These are phyloP conservation scores for Oryza meyeriana DNA, from an alignment of 176 grass and related monocot species.

Conservation along the genomic window DNA sequence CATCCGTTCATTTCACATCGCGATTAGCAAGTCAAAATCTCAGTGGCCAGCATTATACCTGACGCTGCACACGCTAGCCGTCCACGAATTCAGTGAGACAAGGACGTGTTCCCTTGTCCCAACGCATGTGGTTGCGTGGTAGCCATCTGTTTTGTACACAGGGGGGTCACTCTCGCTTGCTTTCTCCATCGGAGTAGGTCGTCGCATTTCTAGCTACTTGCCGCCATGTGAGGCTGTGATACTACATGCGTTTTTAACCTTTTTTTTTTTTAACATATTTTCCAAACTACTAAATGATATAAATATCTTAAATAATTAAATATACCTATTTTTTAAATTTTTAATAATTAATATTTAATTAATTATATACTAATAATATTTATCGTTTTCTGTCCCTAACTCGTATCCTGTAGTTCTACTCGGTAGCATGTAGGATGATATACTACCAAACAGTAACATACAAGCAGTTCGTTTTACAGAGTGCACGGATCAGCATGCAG, in stretches of 20 bases:
- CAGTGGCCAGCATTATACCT: not conserved
- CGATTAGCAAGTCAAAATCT: not conserved
- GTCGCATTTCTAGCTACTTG: not conserved
- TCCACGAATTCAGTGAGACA: not conserved
- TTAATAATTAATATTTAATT: too few species aligned
- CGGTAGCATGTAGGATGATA: too few species aligned
- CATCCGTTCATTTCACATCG: not conserved
- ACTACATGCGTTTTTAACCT: too few species aligned
- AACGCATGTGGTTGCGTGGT: not conserved
- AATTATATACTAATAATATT: too few species aligned
- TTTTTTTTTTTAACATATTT: too few species aligned
- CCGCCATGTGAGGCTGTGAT: too few species aligned
- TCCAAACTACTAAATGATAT: too few species aligned
- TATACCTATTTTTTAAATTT: too few species aligned
- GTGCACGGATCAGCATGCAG: not conserved
- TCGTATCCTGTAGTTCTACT: not conserved
- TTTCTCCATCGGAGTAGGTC: not conserved
- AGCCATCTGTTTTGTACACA: not conserved
- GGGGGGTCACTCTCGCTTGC: not conserved
- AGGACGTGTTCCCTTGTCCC: not conserved
- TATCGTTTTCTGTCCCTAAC: too few species aligned
- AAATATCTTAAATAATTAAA: too few species aligned
- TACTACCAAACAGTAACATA: not conserved
- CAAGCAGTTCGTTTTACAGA: not conserved
- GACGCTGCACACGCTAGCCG: not conserved